These are phyloP conservation scores for Trichophyton verrucosum DNA, from an alignment of 2,329 filamentous ascomycete species.

Conservation along the genomic window DNA sequence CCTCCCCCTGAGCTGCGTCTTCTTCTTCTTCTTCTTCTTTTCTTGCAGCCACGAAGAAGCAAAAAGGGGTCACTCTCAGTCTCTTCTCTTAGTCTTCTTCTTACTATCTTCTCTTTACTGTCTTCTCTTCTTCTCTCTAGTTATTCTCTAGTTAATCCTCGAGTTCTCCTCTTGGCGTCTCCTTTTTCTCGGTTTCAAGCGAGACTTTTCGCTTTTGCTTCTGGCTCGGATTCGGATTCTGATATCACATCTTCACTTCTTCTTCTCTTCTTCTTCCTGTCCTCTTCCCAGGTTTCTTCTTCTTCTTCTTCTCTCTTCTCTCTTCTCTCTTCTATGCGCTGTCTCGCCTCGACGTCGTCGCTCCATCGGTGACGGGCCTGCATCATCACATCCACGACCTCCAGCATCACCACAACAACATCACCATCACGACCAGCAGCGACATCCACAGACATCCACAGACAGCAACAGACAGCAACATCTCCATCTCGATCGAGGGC, in stretches of 20 bases:
- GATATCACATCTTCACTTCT: constrained; percentile 11
- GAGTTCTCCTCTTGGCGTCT: background rate
- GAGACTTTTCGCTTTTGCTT: constrained; percentile 2
- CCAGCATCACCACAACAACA: background rate
- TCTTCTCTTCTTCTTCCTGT: background rate
- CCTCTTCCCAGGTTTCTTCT: background rate
- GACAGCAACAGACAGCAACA: background rate
- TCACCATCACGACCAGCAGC: constrained; percentile 1
- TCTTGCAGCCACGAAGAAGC: background rate
- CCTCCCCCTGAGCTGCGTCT: background rate
- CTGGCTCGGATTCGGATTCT: background rate
- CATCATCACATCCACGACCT: background rate
- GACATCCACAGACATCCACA: background rate
- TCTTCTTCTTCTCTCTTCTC: background rate
- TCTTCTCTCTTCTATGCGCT: background rate
- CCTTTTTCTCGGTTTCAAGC: background rate
- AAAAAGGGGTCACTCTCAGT: background rate
- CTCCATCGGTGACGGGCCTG: background rate
- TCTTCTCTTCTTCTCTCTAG: background rate
- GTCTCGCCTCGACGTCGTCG: constrained; percentile 1
- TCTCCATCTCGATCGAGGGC: background rate
- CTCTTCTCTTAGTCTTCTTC: background rate
- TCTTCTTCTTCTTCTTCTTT: background rate
- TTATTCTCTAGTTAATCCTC: background rate
- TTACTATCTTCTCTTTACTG: background rate